Conservation (phyloP, 129 eudicot species). For the Centaurea solstitialis region DNA sequence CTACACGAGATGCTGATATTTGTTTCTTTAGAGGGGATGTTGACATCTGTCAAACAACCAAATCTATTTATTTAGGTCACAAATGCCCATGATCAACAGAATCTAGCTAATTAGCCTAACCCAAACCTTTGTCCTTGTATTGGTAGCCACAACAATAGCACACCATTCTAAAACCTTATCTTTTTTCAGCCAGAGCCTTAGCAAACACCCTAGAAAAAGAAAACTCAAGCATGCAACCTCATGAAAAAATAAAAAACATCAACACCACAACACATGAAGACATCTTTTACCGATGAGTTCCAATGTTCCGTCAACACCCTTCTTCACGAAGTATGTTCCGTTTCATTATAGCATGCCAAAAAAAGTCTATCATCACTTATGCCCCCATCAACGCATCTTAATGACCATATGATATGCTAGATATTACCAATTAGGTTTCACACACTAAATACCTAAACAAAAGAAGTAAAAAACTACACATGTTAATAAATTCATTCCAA, state of each 20-base stretch:
- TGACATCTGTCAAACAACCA: too few relatives aligned
- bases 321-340: constrained; percentile 1
- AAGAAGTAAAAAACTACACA: neutral
- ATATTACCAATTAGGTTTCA: neutral
- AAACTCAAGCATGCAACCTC: neutral
- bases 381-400: constrained; percentile 4
- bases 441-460: neutral
- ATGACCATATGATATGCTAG: neutral
- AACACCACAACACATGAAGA: neutral
- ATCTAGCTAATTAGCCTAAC: neutral
- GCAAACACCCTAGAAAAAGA: constrained; percentile 4
- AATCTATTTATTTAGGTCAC: too few relatives aligned
- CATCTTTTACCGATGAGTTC: neutral
- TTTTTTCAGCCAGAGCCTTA: neutral
- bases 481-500: neutral
- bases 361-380: neutral
- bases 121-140: neutral
- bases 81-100: too few relatives aligned
- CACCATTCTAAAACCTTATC: neutral
- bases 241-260: neutral
- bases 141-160: constrained; percentile 16
- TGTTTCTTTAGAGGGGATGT: too few relatives aligned
- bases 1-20: too few relatives aligned
- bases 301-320: too few relatives aligned
- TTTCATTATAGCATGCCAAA: neutral